Evolutionary conservation across 2,329 filamentous ascomycete genomes (phyloP).

Genomic region (Penicillium sp.): DNA sequence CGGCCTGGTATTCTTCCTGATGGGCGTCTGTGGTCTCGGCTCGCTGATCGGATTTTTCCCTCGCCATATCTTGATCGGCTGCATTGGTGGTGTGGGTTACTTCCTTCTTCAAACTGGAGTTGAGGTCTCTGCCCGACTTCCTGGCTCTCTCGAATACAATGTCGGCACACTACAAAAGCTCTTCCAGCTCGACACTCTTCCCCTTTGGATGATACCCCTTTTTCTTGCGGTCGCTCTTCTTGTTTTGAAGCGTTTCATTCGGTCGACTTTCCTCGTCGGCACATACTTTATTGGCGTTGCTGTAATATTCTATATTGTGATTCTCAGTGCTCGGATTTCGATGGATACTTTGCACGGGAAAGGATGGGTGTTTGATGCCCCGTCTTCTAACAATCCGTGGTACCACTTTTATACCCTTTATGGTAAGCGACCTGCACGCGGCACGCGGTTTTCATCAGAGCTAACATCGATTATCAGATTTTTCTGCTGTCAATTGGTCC

Average conservation of each 20-base stretch:
- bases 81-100: slow-evolving; percentile 95
- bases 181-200: slow-evolving; percentile 70
- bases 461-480: slow-evolving; percentile 57
- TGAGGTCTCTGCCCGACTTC: slow-evolving; percentile 86
- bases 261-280: slow-evolving; percentile 83
- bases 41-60: slow-evolving; percentile 97
- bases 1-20: slow-evolving; percentile 85
- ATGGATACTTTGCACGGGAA: slow-evolving; percentile 66
- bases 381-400: slow-evolving; percentile 83
- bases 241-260: slow-evolving; percentile 71
- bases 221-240: slow-evolving; percentile 74
- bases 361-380: slow-evolving; percentile 92
- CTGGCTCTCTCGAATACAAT: slow-evolving; percentile 82
- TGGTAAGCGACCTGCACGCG: slow-evolving; percentile 56
- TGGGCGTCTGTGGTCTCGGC: slow-evolving; percentile 84
- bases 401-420: slow-evolving; percentile 98
- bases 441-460: neutral
- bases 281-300: slow-evolving; percentile 81
- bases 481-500: slow-evolving; percentile 77
- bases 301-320: slow-evolving; percentile 56
- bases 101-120: slow-evolving; percentile 90
- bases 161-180: slow-evolving; percentile 74
- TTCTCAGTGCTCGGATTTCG: slow-evolving; percentile 61
- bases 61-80: slow-evolving; percentile 92
- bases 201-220: slow-evolving; percentile 82